Conservation (phyloP, 495 filamentous ascomycete species). For the Daldinia childiae region DNA sequence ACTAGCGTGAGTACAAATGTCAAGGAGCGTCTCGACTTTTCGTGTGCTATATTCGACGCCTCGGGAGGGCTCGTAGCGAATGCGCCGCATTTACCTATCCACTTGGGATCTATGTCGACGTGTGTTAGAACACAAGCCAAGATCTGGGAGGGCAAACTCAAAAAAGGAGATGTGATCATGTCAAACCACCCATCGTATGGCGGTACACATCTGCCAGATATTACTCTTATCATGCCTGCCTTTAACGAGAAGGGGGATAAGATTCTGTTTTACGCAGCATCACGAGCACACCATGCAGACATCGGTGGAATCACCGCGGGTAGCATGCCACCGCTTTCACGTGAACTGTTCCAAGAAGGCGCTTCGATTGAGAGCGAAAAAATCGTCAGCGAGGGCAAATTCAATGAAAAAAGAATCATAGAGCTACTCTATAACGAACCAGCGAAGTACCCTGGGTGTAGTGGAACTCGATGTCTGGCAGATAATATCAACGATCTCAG, state of each 20-base stretch:
- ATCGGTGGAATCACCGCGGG: constrained; percentile 96
- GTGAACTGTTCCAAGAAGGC: constrained; percentile 93
- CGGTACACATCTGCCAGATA: constrained; percentile 83
- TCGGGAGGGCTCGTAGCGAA: constrained; percentile 94
- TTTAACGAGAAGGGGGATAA: constrained; percentile 78
- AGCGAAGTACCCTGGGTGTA: constrained; percentile 84
- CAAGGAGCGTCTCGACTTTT: constrained; percentile 96
- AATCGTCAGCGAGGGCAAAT: constrained; percentile 86
- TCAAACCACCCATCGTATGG: constrained; percentile 96
- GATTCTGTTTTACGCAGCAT: constrained; percentile 97
- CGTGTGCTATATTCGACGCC: constrained; percentile 92
- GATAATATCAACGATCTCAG: constrained; percentile 98
- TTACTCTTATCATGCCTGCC: constrained; percentile 93
- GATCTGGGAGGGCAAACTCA: constrained; percentile 90
- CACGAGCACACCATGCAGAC: constrained; percentile 94
- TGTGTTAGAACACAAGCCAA: constrained; percentile 92
- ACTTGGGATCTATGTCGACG: constrained; percentile 92
- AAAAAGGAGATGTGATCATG: constrained; percentile 91
- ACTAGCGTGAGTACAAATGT: constrained; percentile 98
- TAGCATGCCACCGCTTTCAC: constrained; percentile 95
- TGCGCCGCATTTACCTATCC: constrained; percentile 92
- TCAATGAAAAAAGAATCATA: constrained; percentile 87
- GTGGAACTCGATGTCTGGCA: constrained; percentile 86
- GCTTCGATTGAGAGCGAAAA: constrained; percentile 94
- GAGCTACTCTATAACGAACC: constrained; percentile 86